Base-by-base conservation (phyloP, 2,329 filamentous ascomycete species). In the Fusarium newnesense region DNA sequence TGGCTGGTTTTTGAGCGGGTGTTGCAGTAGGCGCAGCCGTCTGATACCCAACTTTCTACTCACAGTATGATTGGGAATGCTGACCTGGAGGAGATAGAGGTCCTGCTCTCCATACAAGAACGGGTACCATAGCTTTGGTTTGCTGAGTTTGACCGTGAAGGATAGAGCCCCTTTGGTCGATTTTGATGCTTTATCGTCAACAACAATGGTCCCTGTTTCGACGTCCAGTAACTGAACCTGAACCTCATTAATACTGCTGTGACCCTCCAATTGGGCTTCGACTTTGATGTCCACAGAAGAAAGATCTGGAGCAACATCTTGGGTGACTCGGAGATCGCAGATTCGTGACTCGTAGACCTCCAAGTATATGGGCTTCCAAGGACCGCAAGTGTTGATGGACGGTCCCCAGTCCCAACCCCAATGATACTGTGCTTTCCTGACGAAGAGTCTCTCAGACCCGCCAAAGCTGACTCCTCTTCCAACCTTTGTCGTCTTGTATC, bases 391-490 rank as follows among this genome's bases (percentile, higher is more conserved):
- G 18, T 67, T 67, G 1, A 67, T 9, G 0, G 63, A 36, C 0
- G 63, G 65, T 9, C 65, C 65, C 65, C 63, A 67, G n/a, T 67
- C 65, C 65, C 65, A 67, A 1, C 65, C 65, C 65, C 65, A 67
- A 9, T 67, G 65, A 11, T 67, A 67, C 2, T 67, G 65, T 11
- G 65, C 40, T 3, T 67, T 67, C 1, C 65, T 21, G 1, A 67
- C 46, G 0, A 67, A 67, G 0, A 67, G 39, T 0, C 65, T 37
- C 30, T 67, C 65, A 1, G 65, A 67, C 0, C 65, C 65, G 4
- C 65, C 63, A 32, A 61, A 67, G 9, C n/a, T 61, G 1, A 67
- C 65, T 0, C 40, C 46, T 15, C 46, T 28, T 3, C 65, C 63
- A 4, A 37, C 52, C 1, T 59, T 34, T 4, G 39, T 24, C 1